Conservation (phyloP, 192 early-diverging fungal genomes). For the Entophlyctis luteolus region DNA sequence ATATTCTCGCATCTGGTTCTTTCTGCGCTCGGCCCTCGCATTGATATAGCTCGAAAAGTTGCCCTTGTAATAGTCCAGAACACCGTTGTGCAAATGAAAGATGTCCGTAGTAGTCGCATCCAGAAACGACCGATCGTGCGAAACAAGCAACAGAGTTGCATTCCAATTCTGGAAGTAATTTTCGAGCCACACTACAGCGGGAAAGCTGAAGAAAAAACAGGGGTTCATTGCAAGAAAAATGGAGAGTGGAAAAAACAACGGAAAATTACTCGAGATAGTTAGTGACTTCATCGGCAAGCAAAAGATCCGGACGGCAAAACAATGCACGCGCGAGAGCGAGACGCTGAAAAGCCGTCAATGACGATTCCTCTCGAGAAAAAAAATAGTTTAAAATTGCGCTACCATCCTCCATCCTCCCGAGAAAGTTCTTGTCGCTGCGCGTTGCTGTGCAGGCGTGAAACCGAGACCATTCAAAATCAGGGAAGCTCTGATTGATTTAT, state of each 20-base stretch:
- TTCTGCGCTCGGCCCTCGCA: constrained; percentile 86
- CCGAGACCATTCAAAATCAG: constrained; percentile 64
- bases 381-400: neutral
- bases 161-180: constrained; percentile 87
- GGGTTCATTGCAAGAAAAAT: neutral
- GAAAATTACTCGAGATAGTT: constrained; percentile 50
- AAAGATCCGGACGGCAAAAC: constrained; percentile 76
- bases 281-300: constrained; percentile 79
- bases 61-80: constrained; percentile 91
- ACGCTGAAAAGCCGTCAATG: constrained; percentile 29
- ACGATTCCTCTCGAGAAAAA: neutral
- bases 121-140: constrained; percentile 96
- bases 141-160: constrained; percentile 90
- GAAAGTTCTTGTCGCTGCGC: constrained; percentile 61
- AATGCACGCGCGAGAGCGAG: constrained; percentile 77
- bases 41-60: constrained; percentile 88
- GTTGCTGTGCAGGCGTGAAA: constrained; percentile 64
- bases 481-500: constrained; percentile 32
- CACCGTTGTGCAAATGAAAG: constrained; percentile 88
- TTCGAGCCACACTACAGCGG: constrained; percentile 97
- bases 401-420: constrained; percentile 85
- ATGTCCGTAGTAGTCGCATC: constrained; percentile 97
- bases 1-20: constrained; percentile 89
- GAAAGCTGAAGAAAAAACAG: constrained; percentile 52
- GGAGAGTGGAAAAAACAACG: neutral